Percentiles rank a stretch among this genome's conserved stretches.
These are phyloP conservation scores for Colletotrichum camelliae DNA, from an alignment of 2,329 filamentous ascomycete species.

Conservation along the genomic window DNA sequence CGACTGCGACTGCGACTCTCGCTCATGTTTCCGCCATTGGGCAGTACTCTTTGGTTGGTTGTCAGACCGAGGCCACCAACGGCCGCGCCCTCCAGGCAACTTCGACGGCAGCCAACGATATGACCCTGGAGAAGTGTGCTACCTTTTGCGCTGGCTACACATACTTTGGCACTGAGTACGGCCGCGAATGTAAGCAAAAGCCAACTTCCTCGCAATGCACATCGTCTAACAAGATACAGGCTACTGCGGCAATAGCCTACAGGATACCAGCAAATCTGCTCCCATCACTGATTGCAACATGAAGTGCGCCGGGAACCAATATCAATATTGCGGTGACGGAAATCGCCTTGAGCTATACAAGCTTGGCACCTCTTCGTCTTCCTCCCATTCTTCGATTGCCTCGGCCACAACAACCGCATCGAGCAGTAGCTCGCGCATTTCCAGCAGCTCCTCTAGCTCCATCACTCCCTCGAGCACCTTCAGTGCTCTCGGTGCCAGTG, in stretches of 20 bases:
- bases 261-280: slow-evolving; percentile 34
- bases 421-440: neutral
- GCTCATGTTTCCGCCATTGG: slow-evolving; percentile 36
- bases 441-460: neutral
- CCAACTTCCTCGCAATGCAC: neutral
- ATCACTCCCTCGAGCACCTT: neutral
- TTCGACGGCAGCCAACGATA: slow-evolving; percentile 34
- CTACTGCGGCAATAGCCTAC: slow-evolving; percentile 44
- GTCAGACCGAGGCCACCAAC: slow-evolving; percentile 42
- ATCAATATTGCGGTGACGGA: slow-evolving; percentile 43
- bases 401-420: neutral
- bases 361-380: slow-evolving; percentile 19
- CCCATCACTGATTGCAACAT: slow-evolving; percentile 40
- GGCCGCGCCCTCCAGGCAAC: slow-evolving; percentile 41
- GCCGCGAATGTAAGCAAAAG: slow-evolving; percentile 36
- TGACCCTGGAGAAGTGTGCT: slow-evolving; percentile 45
- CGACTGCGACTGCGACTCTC: slow-evolving; percentile 39
- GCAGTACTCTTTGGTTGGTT: slow-evolving; percentile 41
- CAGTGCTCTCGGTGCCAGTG: neutral
- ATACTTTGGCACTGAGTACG: slow-evolving; percentile 44
- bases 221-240: slow-evolving; percentile 21
- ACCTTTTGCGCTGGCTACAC: slow-evolving; percentile 37
- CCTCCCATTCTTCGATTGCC: neutral
- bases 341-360: slow-evolving; percentile 42
- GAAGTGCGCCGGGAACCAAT: slow-evolving; percentile 38